Evolutionary conservation across 345 rosid species (phyloP).

Genomic region (Pistacia integerrima): DNA sequence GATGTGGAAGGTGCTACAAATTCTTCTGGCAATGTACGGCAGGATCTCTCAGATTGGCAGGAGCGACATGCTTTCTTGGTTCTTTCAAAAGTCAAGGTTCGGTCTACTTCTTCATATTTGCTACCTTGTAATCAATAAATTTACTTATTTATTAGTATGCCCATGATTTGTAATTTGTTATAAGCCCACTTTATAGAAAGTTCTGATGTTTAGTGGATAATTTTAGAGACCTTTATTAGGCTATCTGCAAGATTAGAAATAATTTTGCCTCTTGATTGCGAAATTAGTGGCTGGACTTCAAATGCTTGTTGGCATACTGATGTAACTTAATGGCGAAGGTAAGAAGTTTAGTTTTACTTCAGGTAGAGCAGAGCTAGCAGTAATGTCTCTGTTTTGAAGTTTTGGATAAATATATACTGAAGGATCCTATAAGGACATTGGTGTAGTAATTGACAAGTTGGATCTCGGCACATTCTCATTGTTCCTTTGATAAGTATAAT

Average conservation of each 20-base stretch:
- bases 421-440: neutral
- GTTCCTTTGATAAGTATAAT: neutral
- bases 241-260: neutral
- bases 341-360: neutral
- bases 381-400: neutral
- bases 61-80: slow-evolving; percentile 69
- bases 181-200: neutral
- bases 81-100: slow-evolving; percentile 70
- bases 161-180: neutral
- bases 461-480: neutral
- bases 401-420: neutral
- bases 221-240: neutral
- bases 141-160: neutral
- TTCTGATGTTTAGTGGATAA: neutral
- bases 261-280: neutral
- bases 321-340: neutral
- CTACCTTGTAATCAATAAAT: neutral
- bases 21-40: slow-evolving; percentile 43
- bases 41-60: slow-evolving; percentile 86
- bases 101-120: neutral
- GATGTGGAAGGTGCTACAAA: slow-evolving; percentile 33
- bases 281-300: neutral
- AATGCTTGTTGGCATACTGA: slow-evolving; percentile 5
- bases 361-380: neutral
- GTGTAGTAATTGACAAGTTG: neutral